phyloP scores from a whole-genome alignment of 768 basidiomycete genomes.

The Tricholoma flavovirens region DNA sequence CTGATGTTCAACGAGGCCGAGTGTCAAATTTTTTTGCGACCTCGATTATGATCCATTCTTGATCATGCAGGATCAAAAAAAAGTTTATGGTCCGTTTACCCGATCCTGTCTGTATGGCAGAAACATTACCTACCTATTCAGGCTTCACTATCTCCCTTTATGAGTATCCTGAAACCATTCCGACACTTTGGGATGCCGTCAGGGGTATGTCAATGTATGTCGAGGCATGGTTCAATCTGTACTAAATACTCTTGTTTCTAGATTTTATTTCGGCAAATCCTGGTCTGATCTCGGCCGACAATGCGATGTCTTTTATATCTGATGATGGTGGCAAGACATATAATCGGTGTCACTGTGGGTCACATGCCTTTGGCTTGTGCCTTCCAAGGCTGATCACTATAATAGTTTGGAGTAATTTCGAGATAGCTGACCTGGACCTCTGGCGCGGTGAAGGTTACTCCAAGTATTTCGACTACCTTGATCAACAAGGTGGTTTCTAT shows the following conservation, averaged over 20 bases:
- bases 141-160: constrained; percentile 80
- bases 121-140: constrained; percentile 18
- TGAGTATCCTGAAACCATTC: constrained; percentile 83
- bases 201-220: constrained; percentile 41
- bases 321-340: constrained; percentile 71
- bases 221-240: neutral
- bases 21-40: constrained; percentile 84
- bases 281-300: constrained; percentile 54
- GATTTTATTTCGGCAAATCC: constrained; percentile 71
- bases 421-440: constrained; percentile 80
- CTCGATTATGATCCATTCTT: constrained; percentile 84
- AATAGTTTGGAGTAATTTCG: constrained; percentile 90
- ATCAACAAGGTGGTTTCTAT: constrained; percentile 80
- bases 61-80: constrained; percentile 79
- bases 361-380: constrained; percentile 5
- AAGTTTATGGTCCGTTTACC: constrained; percentile 63
- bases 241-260: constrained; percentile 21
- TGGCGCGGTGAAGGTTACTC: constrained; percentile 81
- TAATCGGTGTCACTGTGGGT: constrained; percentile 70
- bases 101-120: neutral
- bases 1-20: constrained; percentile 46
- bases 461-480: constrained; percentile 80
- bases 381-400: constrained; percentile 4
- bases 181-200: constrained; percentile 77
- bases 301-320: constrained; percentile 77